Evolutionary conservation across 2,329 filamentous ascomycete species (phyloP), one percentile per base, ranked within the genome.

Genomic region (Aspergillus bombycis): DNA sequence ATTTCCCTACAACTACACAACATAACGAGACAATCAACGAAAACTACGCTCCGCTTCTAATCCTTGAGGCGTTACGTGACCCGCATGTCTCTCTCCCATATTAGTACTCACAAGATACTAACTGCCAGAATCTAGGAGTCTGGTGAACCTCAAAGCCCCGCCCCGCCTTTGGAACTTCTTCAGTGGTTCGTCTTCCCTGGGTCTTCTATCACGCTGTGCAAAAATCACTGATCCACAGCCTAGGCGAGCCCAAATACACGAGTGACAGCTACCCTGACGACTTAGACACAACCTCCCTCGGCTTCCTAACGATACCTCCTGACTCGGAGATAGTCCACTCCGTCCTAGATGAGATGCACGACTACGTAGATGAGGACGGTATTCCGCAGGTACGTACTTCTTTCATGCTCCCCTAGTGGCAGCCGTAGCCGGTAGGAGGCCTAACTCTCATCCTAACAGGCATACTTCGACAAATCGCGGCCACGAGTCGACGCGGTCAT

Each of bases 201-300:
- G 2, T 28, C 26, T 28, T 28, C 26, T 28, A 5, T 28, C 26
- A 28, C 26, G 5, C 5, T 5, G 26, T 28, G 4, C 26, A 28
- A 28, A 28, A 28, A 5, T 28, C 26, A 28, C 26, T 28, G 26
- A 28, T 28, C 5, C 26, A 28, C 26, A 28, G 26, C 26, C 4
- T 28, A 28, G 26, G 26, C 26, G 26, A 28, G 26, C 26, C 26
- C 38, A 2, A 23, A 57, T 1, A 45, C 34, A 6, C 26, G 26
- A 28, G 26, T 28, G 26, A 28, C 26, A 28, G 26, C 26, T 78
- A 73, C 50, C 76, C 76, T 2, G 66, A 76, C 60, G 77, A 78
- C 57, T 62, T 78, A 28, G 76, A 78, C 63, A 75, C 73, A 23
- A 78, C 77, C 8, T 70, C 76, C 11, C 64, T 72, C 10, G 72